These are phyloP conservation scores for Pilasporangium apinafurcum DNA, from an alignment of 352 stramenopile species.

Conservation along the genomic window DNA sequence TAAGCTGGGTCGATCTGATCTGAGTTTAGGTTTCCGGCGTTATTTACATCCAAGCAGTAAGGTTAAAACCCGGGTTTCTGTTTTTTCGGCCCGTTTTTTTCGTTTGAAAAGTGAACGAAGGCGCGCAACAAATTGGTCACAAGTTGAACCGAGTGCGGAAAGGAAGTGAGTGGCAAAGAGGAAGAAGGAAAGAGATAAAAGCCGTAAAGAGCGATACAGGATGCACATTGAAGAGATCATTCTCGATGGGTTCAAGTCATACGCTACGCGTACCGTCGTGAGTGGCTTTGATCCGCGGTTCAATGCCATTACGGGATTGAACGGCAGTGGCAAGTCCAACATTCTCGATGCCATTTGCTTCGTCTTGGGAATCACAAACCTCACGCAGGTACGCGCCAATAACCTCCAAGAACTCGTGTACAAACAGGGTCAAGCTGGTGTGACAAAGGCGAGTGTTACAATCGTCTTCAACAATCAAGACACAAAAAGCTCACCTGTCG, in stretches of 20 bases:
- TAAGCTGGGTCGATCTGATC: too few species aligned
- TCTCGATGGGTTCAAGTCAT: slow-evolving; percentile 99
- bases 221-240: slow-evolving; percentile 99
- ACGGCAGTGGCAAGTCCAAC: slow-evolving; percentile 99
- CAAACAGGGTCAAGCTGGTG: slow-evolving; percentile 98
- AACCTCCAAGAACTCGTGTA: slow-evolving; percentile 99
- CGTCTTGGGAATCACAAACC: slow-evolving; percentile 99
- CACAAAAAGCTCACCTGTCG: slow-evolving; percentile 85
- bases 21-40: too few species aligned
- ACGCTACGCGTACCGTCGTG: slow-evolving; percentile 98
- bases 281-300: slow-evolving; percentile 98
- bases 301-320: slow-evolving; percentile 99
- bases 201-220: neutral
- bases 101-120: too few species aligned
- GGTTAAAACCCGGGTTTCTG: too few species aligned
- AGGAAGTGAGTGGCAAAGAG: too few species aligned
- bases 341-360: slow-evolving; percentile 99
- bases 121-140: too few species aligned
- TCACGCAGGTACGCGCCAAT: slow-evolving; percentile 96
- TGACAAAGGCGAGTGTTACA: slow-evolving; percentile 98
- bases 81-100: too few species aligned
- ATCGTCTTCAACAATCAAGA: slow-evolving; percentile 99
- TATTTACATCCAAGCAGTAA: too few species aligned
- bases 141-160: too few species aligned
- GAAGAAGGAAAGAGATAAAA: too few species aligned